Evolutionary conservation across 345 rosid genomes (phyloP).

Genomic region (Eucalyptus caleyi): DNA sequence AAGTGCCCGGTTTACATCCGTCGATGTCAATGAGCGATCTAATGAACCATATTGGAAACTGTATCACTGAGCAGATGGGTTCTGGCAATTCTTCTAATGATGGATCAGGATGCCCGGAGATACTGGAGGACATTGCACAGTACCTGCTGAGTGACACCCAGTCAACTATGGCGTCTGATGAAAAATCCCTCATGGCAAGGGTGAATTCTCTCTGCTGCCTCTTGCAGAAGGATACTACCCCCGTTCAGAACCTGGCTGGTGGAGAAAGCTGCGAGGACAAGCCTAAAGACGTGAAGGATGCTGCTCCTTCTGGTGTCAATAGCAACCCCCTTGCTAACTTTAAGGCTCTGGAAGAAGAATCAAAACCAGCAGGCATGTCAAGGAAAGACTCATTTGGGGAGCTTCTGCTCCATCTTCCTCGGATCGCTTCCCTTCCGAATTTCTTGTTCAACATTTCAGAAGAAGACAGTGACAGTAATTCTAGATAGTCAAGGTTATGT

Average conservation of each 20-base stretch:
- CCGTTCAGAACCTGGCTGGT: conserved; percentile 26
- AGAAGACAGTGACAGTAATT: conserved; percentile 53
- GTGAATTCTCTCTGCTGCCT: conserved; percentile 96
- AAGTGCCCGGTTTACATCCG: conserved; percentile 75
- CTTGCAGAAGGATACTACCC: conserved; percentile 59
- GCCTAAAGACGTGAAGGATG: conserved; percentile 10
- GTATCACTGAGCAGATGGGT: conserved; percentile 64
- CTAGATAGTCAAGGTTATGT: conserved; percentile 17
- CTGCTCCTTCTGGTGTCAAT: conserved; percentile 15
- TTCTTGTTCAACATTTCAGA: conserved; percentile 89
- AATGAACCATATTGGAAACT: conserved; percentile 56
- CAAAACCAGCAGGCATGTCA: conserved; percentile 59
- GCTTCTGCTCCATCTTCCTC: conserved; percentile 76
- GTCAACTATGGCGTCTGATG: conserved; percentile 57
- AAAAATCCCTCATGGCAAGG: conserved; percentile 92
- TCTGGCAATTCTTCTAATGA: conserved; percentile 28
- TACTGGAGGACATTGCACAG: conserved; percentile 72
- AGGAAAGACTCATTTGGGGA: conserved; percentile 89
- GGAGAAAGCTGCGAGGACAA: conserved; percentile 23
- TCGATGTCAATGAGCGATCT: conserved; percentile 90
- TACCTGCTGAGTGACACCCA: conserved; percentile 80
- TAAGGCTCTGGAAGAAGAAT: conserved; percentile 24
- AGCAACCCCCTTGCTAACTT: conserved; percentile 2
- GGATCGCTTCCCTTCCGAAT: conserved; percentile 86
- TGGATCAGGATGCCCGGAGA: conserved; percentile 30